Evolutionary conservation across 2,329 filamentous ascomycete genomes (phyloP), one percentile per base, ranked within the genome.

Genomic region (Blastomyces parvus): DNA sequence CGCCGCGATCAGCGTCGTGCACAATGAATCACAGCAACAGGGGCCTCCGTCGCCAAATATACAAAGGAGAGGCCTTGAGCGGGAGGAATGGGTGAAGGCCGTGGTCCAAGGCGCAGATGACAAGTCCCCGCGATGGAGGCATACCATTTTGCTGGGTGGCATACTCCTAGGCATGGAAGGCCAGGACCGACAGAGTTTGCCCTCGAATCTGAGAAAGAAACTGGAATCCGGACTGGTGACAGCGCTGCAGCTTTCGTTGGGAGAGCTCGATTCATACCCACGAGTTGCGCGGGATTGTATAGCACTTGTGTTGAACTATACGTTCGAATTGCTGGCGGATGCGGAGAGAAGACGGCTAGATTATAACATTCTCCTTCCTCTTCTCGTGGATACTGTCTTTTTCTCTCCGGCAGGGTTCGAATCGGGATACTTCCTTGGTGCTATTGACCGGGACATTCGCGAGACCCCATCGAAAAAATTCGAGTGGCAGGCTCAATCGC

Each of bases 61-160:
- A 9, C 69, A 72, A 44, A 80, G 81, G 55, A 85, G 85, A 19
- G 82, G 81, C 33, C 73, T 84, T 6, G 74, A 79, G 5, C 74
- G 80, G 19, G 80, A 84, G 57, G 82, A 82, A 58, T 87, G 85
- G 85, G 76, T 83, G 30, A 81, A 79, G 66, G 84, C 85, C 0
- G 78, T 86, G 1, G 79, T 84, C 2, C 80, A 79, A 50, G 85
- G 84, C 9, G 84, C 85, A 19, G 83, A 87, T 70, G 84, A 83
- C 55, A 81, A 80, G 68, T 87, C 79, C 74, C 83, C 81, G 22
- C 80, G 90, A 70, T 96, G 91, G 91, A 87, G 91, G 74, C 91
- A 96, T 74, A 76, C 91, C 38, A 79, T 96, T n/a, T 83, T 92
- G 5, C 82, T 96, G 9, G 86, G 87, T 0, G 92, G 91, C 2